Percentiles rank a stretch among this genome's conserved stretches.
These are phyloP conservation scores for Phytophthora syringae DNA, from an alignment of 352 stramenopile species.

Conservation along the genomic window DNA sequence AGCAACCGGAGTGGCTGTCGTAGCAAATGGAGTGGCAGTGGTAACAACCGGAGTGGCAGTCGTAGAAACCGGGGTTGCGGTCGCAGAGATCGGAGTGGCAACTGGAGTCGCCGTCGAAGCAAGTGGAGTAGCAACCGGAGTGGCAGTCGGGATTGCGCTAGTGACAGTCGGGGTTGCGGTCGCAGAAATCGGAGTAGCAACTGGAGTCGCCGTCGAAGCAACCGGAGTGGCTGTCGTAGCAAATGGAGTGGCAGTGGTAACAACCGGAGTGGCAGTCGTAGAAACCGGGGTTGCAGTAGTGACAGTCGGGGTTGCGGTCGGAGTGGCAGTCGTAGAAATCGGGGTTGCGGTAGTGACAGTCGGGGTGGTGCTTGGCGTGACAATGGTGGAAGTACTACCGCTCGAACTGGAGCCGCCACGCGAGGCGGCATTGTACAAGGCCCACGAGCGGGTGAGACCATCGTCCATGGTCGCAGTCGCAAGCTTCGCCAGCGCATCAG, in stretches of 20 bases:
- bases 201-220: no score
- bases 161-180: no score
- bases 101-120: neutral
- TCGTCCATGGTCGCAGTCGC: slow-evolving; percentile 64
- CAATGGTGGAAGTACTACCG: slow-evolving; percentile 12
- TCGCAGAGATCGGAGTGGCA: no score
- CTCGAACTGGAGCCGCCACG: slow-evolving; percentile 29
- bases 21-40: no score
- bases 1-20: no score
- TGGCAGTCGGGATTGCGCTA: neutral
- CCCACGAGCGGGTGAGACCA: slow-evolving; percentile 71
- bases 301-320: neutral
- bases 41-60: no score
- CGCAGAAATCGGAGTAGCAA: no score
- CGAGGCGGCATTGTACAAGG: slow-evolving; percentile 69
- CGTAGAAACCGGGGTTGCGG: no score
- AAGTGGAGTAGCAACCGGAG: neutral
- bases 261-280: slow-evolving; percentile 1
- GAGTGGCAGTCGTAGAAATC: neutral
- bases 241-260: no score
- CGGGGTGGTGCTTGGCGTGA: slow-evolving; percentile 14
- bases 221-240: no score
- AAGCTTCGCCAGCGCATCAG: slow-evolving; percentile 52
- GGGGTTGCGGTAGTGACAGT: slow-evolving; percentile 7
- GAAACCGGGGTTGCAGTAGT: slow-evolving; percentile 8